A percentile compares a stretch with the other conserved stretches of the same genome.
Evolutionary conservation across 2,329 filamentous ascomycete genomes (phyloP).

Genomic region (Aspergillus proliferans): DNA sequence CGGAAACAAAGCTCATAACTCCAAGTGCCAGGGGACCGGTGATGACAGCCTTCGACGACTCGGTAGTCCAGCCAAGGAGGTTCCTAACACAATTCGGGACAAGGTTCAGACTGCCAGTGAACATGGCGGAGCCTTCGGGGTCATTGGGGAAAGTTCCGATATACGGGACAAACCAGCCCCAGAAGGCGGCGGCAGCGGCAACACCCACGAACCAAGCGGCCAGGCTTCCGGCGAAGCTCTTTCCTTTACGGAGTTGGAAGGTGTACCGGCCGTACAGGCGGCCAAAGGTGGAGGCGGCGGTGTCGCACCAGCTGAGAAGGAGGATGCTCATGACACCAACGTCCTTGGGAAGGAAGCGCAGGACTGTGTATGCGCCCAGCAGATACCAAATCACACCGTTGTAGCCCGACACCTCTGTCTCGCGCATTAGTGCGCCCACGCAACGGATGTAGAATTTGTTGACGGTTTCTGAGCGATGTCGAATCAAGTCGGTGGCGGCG

Average conservation of each 20-base stretch:
- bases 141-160: conserved; percentile 63
- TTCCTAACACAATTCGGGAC: conserved; percentile 58
- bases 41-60: conserved; percentile 51
- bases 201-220: conserved; percentile 80
- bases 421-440: conserved; percentile 89
- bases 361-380: conserved; percentile 77
- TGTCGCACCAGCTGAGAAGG: conserved; percentile 95
- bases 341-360: conserved; percentile 88
- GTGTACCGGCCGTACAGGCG: conserved; percentile 86
- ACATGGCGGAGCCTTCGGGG: conserved; percentile 68
- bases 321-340: conserved; percentile 83
- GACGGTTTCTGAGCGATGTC: conserved; percentile 72
- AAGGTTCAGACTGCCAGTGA: conserved; percentile 63
- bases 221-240: conserved; percentile 82
- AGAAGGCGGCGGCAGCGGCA: conserved; percentile 77
- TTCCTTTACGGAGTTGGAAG: conserved; percentile 73
- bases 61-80: conserved; percentile 55
- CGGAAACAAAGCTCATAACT: conserved; percentile 77
- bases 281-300: conserved; percentile 90
- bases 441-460: conserved; percentile 81
- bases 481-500: conserved; percentile 70
- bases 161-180: conserved; percentile 73
- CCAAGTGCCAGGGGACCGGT: conserved; percentile 67
- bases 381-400: conserved; percentile 98
- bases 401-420: conserved; percentile 88